Evolutionary conservation across 805 yeast genomes (phyloP), one percentile per base, ranked within the genome.

Genomic region (Candida montana): DNA sequence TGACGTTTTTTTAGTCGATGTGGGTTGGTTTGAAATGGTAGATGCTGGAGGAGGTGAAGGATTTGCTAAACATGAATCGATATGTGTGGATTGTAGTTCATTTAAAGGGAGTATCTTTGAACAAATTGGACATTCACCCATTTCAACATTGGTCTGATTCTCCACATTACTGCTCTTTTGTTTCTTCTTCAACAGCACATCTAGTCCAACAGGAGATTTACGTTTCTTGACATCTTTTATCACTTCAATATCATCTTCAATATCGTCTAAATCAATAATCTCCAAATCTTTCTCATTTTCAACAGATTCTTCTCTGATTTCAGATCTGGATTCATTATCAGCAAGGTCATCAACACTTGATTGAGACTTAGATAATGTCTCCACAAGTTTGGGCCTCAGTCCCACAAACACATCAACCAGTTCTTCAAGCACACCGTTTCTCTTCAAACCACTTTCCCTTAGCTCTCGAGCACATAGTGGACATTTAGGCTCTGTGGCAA

Each of bases 401-500:
- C 59, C 54, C 13, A 54, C 58, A 59, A 73, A 80, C 58, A 84
- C 73, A 31, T 62, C 59, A 2, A 77, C 80, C 0, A 85, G 64
- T 48, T 86, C 95, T 54, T 83, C 95, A n/a, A 88, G 61, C 7
- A 81, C 62, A 30, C 77, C 71, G 34, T 82, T 85, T 49, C 84
- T 75, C 45, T 81, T 71, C 35, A 90, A 61, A 49, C 75, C 74
- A 37, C 90, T 78, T 46, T 85, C 90, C 54, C 79, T 75, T 24
- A 81, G 74, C 50, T 81, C 85, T 20, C 74, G 69, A 19, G 81
- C 72, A 59, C 97, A 90, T 38, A 85, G 62, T 0, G 97, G 96
- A 55, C 97, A 90, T 44, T 71, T 65, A 16, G 74, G 72, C 24
- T 74, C 75, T 30, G 61, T 62, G n/a, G 77, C 65, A 31, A 90